Evolutionary conservation across 1,139 yeast genomes (phyloP), one percentile per base, ranked within the genome.

Genomic region (Suhomyces bribrorum): DNA sequence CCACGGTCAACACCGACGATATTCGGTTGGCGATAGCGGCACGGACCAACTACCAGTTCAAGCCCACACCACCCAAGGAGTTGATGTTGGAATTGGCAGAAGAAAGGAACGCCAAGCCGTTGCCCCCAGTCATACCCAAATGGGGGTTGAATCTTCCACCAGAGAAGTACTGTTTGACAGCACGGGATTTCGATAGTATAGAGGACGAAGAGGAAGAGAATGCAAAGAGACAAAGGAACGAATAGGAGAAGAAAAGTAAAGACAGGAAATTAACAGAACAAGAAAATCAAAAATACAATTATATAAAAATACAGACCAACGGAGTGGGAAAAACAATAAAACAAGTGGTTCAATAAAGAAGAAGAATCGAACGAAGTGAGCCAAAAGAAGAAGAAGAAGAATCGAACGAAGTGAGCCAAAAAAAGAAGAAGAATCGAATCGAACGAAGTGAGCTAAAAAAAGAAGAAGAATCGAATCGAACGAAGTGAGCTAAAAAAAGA

Each of bases 121-220:
- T 92, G 43, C 99, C 99, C 5, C 88, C 94, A 7, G 92, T 92
- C 22, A 83, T 89, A 60, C 94, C 95, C 18, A 80, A 85, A 40
- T 90, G 92, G 84, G 98, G 98, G 15, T 74, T 92, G 40, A 79
- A 97, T 46, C 71, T 94, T 40, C 99, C 99, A 4, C 98, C 98
- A 7, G 98, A 92, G 67, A 92, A 90, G 75, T 90, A 89, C 66
- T 92, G 97, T 62, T 66, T 92, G 40, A 89, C 96, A 0, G 89
- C 88, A 2, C 76, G 77, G 47, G 92, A 86, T 50, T 83, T 89
- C 83, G 82, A 79, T 37, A 59, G 39, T 29, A 49, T 66, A 37
- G 67, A 61, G 29, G 72, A 66, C 15, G 73, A 66, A 36, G 56
- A 57, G 5, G 62, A 55, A 20, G 40, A 37, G 16, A 39, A 31